A percentile compares a stretch with the other conserved stretches of the same genome.
These are phyloP conservation scores for Wallacemonas rigidus DNA, from an alignment of 208 protist species.

Conservation along the genomic window DNA sequence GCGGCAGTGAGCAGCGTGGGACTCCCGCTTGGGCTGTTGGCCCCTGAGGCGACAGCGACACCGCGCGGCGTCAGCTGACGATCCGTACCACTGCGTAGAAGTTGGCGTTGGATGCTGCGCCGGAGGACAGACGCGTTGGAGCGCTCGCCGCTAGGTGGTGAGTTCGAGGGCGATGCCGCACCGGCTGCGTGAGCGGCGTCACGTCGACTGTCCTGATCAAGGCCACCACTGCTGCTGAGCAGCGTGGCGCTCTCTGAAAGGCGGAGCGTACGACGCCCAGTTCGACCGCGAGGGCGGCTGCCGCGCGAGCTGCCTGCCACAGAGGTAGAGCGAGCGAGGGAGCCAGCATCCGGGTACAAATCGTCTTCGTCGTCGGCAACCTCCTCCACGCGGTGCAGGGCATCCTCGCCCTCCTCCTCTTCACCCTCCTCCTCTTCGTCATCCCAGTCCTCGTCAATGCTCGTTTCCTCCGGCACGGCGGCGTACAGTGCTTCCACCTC, in stretches of 20 bases:
- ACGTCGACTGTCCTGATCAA: background rate
- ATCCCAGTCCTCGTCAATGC: constrained; percentile 18
- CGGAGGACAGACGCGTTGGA: background rate
- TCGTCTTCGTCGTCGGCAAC: constrained; percentile 2
- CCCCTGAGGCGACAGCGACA: too few relatives aligned
- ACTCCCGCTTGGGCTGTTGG: too few relatives aligned
- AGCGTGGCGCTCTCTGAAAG: too few relatives aligned
- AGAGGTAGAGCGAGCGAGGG: background rate
- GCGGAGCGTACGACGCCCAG: background rate
- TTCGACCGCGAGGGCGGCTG: background rate
- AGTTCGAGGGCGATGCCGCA: background rate
- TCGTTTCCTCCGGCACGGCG: constrained; percentile 13
- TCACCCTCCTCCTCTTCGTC: constrained; percentile 19
- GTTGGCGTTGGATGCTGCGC: constrained; percentile 14
- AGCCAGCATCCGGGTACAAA: background rate
- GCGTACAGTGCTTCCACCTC: constrained; percentile 16
- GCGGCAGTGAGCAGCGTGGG: too few relatives aligned
- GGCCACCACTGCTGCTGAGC: background rate
- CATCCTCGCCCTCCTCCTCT: constrained; percentile 1
- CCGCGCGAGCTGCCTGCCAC: background rate
- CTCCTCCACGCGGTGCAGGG: background rate
- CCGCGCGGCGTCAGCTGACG: background rate
- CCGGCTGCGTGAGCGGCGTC: background rate
- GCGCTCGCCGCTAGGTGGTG: background rate
- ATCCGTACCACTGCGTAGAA: background rate